Conservation (phyloP, 2,329 filamentous ascomycete species). For the Colletotrichum kahawae region DNA sequence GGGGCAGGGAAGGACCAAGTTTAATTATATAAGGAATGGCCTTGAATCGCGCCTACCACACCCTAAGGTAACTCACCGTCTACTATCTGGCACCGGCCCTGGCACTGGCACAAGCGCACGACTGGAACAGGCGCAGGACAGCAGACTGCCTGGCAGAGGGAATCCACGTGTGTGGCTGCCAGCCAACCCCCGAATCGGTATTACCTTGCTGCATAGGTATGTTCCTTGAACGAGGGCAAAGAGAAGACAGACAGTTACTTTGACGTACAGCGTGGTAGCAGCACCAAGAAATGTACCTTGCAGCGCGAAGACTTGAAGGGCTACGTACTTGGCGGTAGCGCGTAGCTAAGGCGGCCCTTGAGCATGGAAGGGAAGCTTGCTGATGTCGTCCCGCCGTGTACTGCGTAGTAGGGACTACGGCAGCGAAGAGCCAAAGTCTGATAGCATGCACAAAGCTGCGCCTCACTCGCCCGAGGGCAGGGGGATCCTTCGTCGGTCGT, state of each 20-base stretch:
- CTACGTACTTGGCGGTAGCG: not conserved
- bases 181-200: not conserved
- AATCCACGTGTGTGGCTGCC: not conserved
- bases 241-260: not conserved
- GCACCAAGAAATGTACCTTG: not conserved
- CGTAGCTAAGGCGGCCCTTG: not conserved
- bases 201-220: not conserved
- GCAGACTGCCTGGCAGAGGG: not conserved
- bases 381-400: constrained; percentile 16
- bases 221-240: not conserved
- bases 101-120: not conserved
- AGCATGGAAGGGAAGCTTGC: constrained; percentile 20
- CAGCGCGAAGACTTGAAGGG: not conserved
- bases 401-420: not conserved
- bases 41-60: not conserved
- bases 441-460: constrained; percentile 14
- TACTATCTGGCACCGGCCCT: not conserved
- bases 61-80: not conserved
- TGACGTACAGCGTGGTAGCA: not conserved
- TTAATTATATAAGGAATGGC: not conserved
- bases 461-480: constrained; percentile 14
- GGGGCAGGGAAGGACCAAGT: constrained; percentile 6
- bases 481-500: constrained; percentile 8
- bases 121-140: not conserved
- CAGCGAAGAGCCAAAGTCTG: constrained; percentile 4